phyloP scores from a whole-genome alignment of 495 filamentous ascomycete species.

The Lasiosphaeria hispida region DNA sequence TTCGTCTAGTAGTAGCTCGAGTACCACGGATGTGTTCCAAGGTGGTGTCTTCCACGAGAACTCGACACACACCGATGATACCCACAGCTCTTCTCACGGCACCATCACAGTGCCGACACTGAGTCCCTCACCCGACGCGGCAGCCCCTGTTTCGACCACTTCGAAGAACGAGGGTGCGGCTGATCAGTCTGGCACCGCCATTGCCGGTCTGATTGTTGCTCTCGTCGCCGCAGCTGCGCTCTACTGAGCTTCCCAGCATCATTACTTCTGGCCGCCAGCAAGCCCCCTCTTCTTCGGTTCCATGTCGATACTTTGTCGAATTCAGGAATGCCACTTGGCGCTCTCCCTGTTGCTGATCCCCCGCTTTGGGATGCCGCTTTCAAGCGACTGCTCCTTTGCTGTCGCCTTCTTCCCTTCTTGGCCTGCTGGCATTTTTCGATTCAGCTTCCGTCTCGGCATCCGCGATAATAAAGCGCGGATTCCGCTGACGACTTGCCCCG shows the following conservation, averaged over 20 bases:
- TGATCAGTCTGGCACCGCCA: conserved; percentile 40
- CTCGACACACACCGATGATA: conserved; percentile 9
- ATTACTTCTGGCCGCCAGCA: neutral
- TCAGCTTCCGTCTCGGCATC: neutral
- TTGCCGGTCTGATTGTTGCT: conserved; percentile 48
- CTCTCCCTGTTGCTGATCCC: neutral
- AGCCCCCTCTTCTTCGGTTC: neutral
- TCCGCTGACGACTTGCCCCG: too few relatives aligned
- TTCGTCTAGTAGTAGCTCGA: conserved; percentile 12
- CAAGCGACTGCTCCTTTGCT: neutral
- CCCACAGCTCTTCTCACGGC: conserved; percentile 1
- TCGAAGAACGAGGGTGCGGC: conserved; percentile 39
- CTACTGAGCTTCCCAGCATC: conserved; percentile 26
- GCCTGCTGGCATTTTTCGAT: neutral
- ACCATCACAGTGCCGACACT: conserved; percentile 10
- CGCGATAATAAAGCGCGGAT: too few relatives aligned
- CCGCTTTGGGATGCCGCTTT: too few relatives aligned
- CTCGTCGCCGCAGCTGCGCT: conserved; percentile 46
- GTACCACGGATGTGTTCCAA: conserved; percentile 9
- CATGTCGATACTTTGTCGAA: conserved; percentile 2
- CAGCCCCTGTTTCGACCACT: conserved; percentile 18
- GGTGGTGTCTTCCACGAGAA: conserved; percentile 39
- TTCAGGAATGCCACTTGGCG: neutral
- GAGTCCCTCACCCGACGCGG: conserved; percentile 2
- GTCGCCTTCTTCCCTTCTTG: neutral